These are phyloP conservation scores for Tuber magnatum DNA, from an alignment of 495 filamentous ascomycete species.

Conservation along the genomic window DNA sequence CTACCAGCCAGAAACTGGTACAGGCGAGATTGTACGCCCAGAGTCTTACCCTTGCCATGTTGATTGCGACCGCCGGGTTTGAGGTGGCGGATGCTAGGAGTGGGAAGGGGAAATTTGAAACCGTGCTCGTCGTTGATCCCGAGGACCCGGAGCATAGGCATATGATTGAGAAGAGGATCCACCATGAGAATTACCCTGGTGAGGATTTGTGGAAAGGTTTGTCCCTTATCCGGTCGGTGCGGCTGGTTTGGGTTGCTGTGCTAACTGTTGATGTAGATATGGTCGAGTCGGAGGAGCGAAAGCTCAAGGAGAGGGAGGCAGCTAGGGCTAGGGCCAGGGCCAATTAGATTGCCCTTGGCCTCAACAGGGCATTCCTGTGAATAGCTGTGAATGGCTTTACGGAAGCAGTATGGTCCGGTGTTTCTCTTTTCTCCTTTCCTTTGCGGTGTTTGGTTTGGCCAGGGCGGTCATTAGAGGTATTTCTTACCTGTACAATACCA, in stretches of 20 bases:
- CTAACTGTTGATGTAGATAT: slow-evolving; percentile 49
- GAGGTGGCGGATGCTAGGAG: slow-evolving; percentile 76
- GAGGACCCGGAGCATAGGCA: slow-evolving; percentile 65
- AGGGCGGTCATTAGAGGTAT: background rate
- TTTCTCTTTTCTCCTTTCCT: background rate
- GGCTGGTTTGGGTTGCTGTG: background rate
- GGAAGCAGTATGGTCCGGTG: background rate
- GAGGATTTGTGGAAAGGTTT: slow-evolving; percentile 82
- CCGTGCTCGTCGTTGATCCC: slow-evolving; percentile 63
- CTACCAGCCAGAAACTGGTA: slow-evolving; percentile 79
- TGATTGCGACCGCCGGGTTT: slow-evolving; percentile 79
- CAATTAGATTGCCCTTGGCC: slow-evolving; percentile 12
- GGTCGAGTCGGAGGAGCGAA: slow-evolving; percentile 69
- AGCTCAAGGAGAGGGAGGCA: slow-evolving; percentile 54
- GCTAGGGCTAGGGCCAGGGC: slow-evolving; percentile 38
- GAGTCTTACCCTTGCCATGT: slow-evolving; percentile 79
- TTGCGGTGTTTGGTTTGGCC: background rate
- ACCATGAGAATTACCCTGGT: slow-evolving; percentile 64
- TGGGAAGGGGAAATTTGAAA: slow-evolving; percentile 70
- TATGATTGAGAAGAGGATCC: slow-evolving; percentile 64
- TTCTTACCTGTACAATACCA: background rate
- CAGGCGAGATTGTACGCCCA: slow-evolving; percentile 98
- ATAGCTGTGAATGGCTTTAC: background rate
- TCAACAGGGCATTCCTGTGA: background rate
- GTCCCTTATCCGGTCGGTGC: slow-evolving; percentile 31